Conservation (phyloP, 352 stramenopile species). For the Pythium coloratum region DNA sequence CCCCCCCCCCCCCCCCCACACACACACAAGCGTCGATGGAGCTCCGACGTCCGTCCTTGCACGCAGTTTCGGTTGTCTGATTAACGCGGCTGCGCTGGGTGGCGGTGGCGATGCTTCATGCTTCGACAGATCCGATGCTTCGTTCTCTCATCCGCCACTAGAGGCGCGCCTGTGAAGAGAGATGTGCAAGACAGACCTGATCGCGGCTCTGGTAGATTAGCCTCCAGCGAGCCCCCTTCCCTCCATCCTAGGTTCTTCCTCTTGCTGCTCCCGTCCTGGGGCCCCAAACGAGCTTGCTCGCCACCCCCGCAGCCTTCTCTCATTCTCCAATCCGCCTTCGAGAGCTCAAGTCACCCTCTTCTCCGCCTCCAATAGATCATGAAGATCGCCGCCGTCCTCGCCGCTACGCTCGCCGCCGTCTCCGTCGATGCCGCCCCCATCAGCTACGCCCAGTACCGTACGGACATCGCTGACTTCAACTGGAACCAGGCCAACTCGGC, state of each 20-base stretch:
- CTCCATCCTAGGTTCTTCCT: neutral
- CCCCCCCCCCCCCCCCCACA: too few relatives aligned
- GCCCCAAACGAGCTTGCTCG: neutral
- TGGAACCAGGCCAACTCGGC: conserved; percentile 8
- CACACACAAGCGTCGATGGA: too few relatives aligned
- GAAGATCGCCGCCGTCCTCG: conserved; percentile 16
- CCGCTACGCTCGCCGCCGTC: conserved; percentile 9
- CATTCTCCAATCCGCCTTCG: conserved; percentile 12
- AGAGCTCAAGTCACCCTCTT: conserved; percentile 9
- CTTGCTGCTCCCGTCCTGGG: neutral
- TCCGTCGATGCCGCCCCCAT: conserved; percentile 3
- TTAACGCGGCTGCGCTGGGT: neutral
- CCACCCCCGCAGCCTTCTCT: neutral
- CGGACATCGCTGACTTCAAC: conserved; percentile 19
- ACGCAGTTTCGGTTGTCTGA: neutral
- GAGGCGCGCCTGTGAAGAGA: neutral
- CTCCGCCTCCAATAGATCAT: conserved; percentile 3
- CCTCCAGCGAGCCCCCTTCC: neutral
- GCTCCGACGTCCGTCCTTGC: too few relatives aligned
- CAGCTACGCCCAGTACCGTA: conserved; percentile 18
- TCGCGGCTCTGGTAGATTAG: neutral
- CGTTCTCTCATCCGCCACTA: neutral
- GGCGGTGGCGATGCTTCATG: neutral
- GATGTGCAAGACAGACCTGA: neutral
- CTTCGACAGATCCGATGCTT: neutral